Percentiles rank a stretch among this genome's conserved stretches.
Evolutionary conservation across 2,329 filamentous ascomycete species (phyloP).

Genomic region (Alternaria hordeiaustralica): DNA sequence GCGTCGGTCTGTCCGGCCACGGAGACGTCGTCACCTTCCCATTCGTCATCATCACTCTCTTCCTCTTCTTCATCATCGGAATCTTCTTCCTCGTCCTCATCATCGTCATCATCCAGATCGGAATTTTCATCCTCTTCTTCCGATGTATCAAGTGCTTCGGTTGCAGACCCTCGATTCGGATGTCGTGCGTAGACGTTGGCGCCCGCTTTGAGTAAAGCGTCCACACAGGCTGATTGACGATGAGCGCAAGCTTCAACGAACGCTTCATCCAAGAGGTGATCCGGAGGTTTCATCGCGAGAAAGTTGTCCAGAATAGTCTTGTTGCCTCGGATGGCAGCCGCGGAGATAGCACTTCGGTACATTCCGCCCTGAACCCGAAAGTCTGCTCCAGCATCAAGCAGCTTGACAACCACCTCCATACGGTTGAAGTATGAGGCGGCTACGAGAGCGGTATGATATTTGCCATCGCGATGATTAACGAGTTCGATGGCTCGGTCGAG

Average conservation of each 20-base stretch:
- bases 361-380: constrained; percentile 20
- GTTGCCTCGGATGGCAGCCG: constrained; percentile 26
- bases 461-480: constrained; percentile 21
- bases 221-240: constrained; percentile 26
- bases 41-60: constrained; percentile 16
- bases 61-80: constrained; percentile 12
- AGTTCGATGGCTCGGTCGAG: constrained; percentile 20
- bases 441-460: constrained; percentile 31
- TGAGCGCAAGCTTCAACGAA: constrained; percentile 29
- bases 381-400: constrained; percentile 29
- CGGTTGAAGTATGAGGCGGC: constrained; percentile 29
- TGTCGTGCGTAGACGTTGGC: constrained; percentile 27
- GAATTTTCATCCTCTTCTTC: constrained; percentile 23
- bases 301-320: constrained; percentile 23
- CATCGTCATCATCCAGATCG: constrained; percentile 23
- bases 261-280: constrained; percentile 30
- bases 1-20: constrained; percentile 16
- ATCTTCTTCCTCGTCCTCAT: constrained; percentile 19
- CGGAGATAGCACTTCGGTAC: constrained; percentile 25
- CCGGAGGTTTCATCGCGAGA: constrained; percentile 21
- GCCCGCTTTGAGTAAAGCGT: constrained; percentile 24
- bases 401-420: constrained; percentile 20
- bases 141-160: constrained; percentile 19
- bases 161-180: constrained; percentile 15
- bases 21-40: constrained; percentile 21